Base-by-base conservation (phyloP, 345 rosid species). In the Melaleuca alternifolia region DNA sequence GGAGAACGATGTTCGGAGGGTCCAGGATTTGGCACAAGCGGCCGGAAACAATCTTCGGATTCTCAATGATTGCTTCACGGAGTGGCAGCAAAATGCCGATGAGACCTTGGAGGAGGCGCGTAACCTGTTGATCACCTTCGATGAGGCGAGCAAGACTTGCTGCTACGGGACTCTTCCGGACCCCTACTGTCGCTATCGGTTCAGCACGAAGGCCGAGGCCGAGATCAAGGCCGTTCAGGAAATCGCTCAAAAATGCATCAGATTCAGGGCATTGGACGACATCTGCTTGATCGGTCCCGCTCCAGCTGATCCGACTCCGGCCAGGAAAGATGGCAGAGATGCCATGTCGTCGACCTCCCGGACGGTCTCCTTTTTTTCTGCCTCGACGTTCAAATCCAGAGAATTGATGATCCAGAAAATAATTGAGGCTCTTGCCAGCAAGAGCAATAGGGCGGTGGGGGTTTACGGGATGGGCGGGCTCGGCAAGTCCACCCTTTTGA, bases 41-140 rank as follows among this genome's bases (percentile, higher is more conserved):
- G 71, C 71, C 37, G 2, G 37, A 12, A 6, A n/a, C 71, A 59
- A 59, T 13, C 0, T 0, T 2, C 33, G 33, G 16, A 59, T 0
- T 1, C 0, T 59, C 33, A 0, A 11, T 0, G 3, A 0, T 5
- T 0, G 1, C 7, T n/a, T n/a, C 33, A 2, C 9, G 2, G 0
- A 0, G 28, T 57, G 28, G 28, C 0, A 5, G 71, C 0, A 6
- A n/a, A 12, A 1, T 2, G 8, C 71, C 0, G 1, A 59, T 0
- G 0, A 11, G 3, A 33, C 71, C 1, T 11, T 5, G 33, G 1
- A 6, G 4, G 33, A 11, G 33, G 33, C 15, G 7, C 2, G 7
- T 26, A 0, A 59, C 1, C 28, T 57, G 28, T 23, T 23, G 61
- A 23, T 2, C 3, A 4, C 41, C 41, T 41, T 41, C 41, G 41